Base-by-base conservation (phyloP, 2,329 filamentous ascomycete genomes). In the Aspergillus bombycis region DNA sequence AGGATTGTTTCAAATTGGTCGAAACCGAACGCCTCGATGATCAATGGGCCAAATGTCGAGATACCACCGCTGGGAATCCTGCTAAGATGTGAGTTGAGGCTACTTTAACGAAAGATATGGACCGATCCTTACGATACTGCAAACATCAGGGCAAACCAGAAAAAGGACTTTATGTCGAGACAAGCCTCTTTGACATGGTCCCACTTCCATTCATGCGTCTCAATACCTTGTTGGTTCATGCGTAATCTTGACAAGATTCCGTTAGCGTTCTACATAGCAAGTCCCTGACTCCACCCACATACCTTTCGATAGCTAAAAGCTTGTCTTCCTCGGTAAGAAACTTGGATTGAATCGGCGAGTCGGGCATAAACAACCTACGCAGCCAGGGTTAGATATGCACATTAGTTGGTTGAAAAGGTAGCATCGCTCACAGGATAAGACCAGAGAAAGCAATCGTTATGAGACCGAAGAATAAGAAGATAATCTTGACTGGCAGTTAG, bases 311-410 rank as follows among this genome's bases (percentile, higher is more conserved):
- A 0, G 87, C 86, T 11, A 88, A 75, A 0, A 87, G 69, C 61
- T 85, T 88, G 53, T 89, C 87, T 16, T 84, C 78, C 4, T 84
- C 80, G 0, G 76, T 80, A 2, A 89, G 78, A 56, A 88, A 89
- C 23, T 83, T 85, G 1, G 86, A 83, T 26, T 85, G 81, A 70
- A 88, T 83, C 0, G 88, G 88, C 0, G 86, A 88, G 67, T 91
- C 88, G 0, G 89, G 89, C 81, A 91, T 87, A 58, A 84, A 83
- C 21, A 83, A 19, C 9, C 70, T 72, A 41, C 6, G 14, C 3
- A 58, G 30, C 11, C 0, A 52, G 9, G 10, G 46, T 70, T 28
- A 65, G 62, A 14, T 9, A 12, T 10, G 28, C 30, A 1, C 23
- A 23, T 21, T 3, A 8, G 5, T 26, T 52, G 28, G 8, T 4